These are phyloP conservation scores for Neopestalotiopsis sp. DNA, from an alignment of 2,329 filamentous ascomycete genomes.

Conservation along the genomic window DNA sequence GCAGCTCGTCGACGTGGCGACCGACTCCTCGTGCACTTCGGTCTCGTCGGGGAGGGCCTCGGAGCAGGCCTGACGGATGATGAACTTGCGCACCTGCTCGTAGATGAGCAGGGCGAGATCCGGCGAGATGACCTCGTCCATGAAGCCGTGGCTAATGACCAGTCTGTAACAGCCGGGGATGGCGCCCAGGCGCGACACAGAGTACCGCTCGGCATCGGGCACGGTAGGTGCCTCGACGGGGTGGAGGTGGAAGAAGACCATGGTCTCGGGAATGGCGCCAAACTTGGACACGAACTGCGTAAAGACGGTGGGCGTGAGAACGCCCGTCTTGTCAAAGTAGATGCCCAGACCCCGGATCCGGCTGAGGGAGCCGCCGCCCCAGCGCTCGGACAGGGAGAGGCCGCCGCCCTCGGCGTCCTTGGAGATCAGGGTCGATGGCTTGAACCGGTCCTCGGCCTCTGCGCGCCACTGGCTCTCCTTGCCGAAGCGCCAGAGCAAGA, in stretches of 20 bases:
- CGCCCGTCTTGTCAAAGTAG: conserved; percentile 79
- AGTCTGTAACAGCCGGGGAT: conserved; percentile 71
- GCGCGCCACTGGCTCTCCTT: conserved; percentile 79
- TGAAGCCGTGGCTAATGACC: conserved; percentile 74
- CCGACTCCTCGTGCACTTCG: conserved; percentile 19
- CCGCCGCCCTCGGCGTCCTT: conserved; percentile 29
- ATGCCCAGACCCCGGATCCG: conserved; percentile 66
- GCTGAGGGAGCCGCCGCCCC: conserved; percentile 48
- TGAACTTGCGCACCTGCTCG: conserved; percentile 59
- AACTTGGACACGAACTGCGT: conserved; percentile 77
- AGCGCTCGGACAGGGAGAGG: conserved; percentile 40
- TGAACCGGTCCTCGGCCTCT: conserved; percentile 66
- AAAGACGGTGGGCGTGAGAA: conserved; percentile 69
- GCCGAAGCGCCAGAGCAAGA: conserved; percentile 79
- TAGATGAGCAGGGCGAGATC: conserved; percentile 66
- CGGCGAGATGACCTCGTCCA: conserved; percentile 70
- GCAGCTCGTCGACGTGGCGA: conserved; percentile 21
- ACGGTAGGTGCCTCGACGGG: conserved; percentile 65
- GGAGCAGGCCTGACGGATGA: conserved; percentile 42
- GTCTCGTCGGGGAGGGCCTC: conserved; percentile 18
- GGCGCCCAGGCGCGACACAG: conserved; percentile 45
- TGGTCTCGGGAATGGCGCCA: conserved; percentile 67
- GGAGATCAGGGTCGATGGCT: conserved; percentile 45
- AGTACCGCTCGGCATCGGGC: conserved; percentile 51
- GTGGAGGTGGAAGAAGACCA: conserved; percentile 77